phyloP scores from a whole-genome alignment of 2,329 filamentous ascomycete genomes.

The Exophiala alcalophila region DNA sequence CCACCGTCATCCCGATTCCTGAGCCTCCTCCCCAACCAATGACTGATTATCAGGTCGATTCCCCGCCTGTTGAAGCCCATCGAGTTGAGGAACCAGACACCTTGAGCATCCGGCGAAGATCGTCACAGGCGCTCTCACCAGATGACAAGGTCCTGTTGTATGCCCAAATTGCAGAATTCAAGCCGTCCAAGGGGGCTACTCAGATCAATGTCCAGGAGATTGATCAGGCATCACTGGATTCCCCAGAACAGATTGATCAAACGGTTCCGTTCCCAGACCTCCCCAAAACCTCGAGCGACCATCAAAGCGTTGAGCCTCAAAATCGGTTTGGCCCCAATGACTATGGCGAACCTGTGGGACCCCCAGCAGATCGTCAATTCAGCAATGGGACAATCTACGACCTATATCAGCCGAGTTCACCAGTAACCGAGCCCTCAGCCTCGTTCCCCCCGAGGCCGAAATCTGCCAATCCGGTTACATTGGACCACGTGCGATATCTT shows the following conservation, averaged over 20 bases:
- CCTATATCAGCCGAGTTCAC: constrained; percentile 17
- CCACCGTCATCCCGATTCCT: neutral
- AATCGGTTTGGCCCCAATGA: constrained; percentile 25
- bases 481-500: constrained; percentile 20
- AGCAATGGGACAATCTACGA: constrained; percentile 23
- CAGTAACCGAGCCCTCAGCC: constrained; percentile 11
- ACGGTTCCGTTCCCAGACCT: constrained; percentile 6
- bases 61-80: constrained; percentile 6
- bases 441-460: constrained; percentile 19
- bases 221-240: constrained; percentile 9
- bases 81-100: constrained; percentile 17
- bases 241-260: constrained; percentile 9
- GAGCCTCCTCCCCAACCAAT: neutral
- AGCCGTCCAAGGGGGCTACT: no score
- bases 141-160: constrained; percentile 28
- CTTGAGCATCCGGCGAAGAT: constrained; percentile 22
- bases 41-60: constrained; percentile 3
- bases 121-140: constrained; percentile 24
- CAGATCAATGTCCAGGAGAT: constrained; percentile 5
- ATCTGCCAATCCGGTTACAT: constrained; percentile 8
- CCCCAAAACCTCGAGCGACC: constrained; percentile 10
- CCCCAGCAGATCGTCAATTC: constrained; percentile 10
- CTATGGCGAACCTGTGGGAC: constrained; percentile 8
- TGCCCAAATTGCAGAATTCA: no score
- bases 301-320: constrained; percentile 14